Conservation (phyloP, 306 rosid species). For the Cucumis cinereus region DNA sequence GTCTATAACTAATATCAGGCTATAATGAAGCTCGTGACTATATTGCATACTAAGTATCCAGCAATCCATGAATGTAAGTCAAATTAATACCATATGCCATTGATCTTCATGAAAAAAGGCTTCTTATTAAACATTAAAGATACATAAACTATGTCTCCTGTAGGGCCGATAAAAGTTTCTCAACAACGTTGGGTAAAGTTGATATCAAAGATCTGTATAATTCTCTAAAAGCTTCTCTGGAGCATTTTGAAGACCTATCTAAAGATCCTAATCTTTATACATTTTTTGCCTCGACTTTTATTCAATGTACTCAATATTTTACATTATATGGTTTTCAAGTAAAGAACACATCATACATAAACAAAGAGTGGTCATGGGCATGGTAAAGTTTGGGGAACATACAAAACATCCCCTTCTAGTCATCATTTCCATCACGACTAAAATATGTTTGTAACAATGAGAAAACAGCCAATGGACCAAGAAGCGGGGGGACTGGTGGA, state of each 20-base stretch:
- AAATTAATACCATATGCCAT: neutral
- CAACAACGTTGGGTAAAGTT: slow-evolving; percentile 19
- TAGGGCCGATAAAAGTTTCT: slow-evolving; percentile 61
- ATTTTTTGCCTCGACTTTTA: slow-evolving; percentile 7
- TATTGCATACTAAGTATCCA: slow-evolving; percentile 55
- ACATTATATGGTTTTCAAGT: slow-evolving; percentile 25
- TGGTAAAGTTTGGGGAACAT: neutral
- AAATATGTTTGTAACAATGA: slow-evolving; percentile 39
- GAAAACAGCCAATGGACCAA: slow-evolving; percentile 46
- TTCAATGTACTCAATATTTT: slow-evolving; percentile 16
- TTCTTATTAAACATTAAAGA: neutral
- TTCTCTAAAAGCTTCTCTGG: slow-evolving; percentile 18
- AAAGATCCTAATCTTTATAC: slow-evolving; percentile 15
- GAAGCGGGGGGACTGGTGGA: slow-evolving; percentile 53
- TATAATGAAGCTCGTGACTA: slow-evolving; percentile 41
- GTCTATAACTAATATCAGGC: slow-evolving; percentile 25
- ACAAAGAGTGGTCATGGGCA: neutral
- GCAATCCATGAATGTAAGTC: slow-evolving; percentile 41
- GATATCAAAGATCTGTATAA: slow-evolving; percentile 28
- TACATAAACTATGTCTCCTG: neutral
- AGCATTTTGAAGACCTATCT: slow-evolving; percentile 41
- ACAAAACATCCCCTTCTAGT: slow-evolving; percentile 22
- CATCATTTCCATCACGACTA: slow-evolving; percentile 22
- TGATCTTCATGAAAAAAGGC: neutral
- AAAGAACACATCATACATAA: neutral